Base-by-base conservation (phyloP, 306 rosid genomes). In the Trifolium dubium region DNA sequence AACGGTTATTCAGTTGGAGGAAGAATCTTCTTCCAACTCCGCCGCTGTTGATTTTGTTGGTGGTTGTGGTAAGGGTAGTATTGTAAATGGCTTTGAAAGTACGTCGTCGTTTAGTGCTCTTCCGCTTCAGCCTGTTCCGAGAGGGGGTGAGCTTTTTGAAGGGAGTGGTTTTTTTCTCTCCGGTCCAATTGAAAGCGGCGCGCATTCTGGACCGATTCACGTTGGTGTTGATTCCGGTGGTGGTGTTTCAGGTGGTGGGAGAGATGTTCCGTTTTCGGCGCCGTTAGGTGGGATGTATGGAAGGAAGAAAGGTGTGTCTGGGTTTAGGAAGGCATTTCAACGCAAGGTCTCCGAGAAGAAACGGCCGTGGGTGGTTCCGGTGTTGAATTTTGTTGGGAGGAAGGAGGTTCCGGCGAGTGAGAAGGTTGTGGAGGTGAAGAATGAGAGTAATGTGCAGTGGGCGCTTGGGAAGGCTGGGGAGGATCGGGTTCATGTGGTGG, bases 301-400 rank as follows among this genome's bases (percentile, higher is more conserved):
- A 2, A 93, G 79, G 64, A 89, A 77, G 83, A 80, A 87, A 77
- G 80, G 87, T 56, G 85, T 91, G 80, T 82, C 92, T 8, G 88
- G 92, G 59, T 80, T 91, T 67, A 76, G 90, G 72, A 89, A 91
- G 84, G 92, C 95, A 10, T 89, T 91, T 46, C 81, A 81, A 17
- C 72, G 90, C 78, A 88, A 84, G 71, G 73, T 40, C n/a, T 82
- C 89, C 12, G 98, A 91, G 80, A 91, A 84, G 85, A 88, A 91
- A 83, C 84, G 94, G 10, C 97, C 98, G 39, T 91, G 98, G 96
- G 98, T 91, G 12, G 92, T 91, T 17, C 97, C 97, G 53, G 96
- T 88, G 81, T 72, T 89, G 43, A 88, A 86, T 83, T 89, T 88
- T 69, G 90, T 83, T 4, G 92, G 92, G 8, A 84, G 91, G 60